Base-by-base conservation (phyloP, 306 rosid species). In the Trichosanthes truncata region DNA sequence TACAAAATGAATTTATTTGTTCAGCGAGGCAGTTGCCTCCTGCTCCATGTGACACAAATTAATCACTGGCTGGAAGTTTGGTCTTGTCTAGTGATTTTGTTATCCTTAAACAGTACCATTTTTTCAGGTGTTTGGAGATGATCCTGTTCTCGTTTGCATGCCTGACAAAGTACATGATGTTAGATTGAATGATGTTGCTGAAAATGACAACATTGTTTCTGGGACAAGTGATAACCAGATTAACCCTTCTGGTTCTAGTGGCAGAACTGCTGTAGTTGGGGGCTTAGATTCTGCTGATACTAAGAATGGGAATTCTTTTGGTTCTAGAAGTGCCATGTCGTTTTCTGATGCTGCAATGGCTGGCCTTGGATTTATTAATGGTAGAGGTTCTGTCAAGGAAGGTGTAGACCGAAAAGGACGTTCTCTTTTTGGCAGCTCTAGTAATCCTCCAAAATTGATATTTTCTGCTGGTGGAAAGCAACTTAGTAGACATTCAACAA, bases 291-390 rank as follows among this genome's bases (percentile, higher is more conserved):
- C 91, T 26, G 63, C 86, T 57, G 98, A 94, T 79, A 87, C 88
- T 77, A 88, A 93, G 83, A 88, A 89, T 77, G 87, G 85, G 76
- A 86, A 79, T 85, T 89, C 92, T 82, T 89, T 93, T 81, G 81
- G 90, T 60, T 88, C 98, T 36, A 89, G 91, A 78, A 93, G 98
- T 78, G 97, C 91, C 62, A 92, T 92, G 98, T 92, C 98, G 62
- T 94, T 94, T 84, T 94, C 97, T 83, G 97, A 96, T 75, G 98
- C 98, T 60, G 96, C 98, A 59, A 94, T 90, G 97, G 93, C 98
- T 74, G 98, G 98, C 35, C 94, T 94, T 84, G 96, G 96, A 77
- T 92, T 93, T 61, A 91, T 87, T 49, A 90, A 89, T 90, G 83
- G 86, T 75, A 89, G 98, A 84, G 98, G 94, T 57, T 61, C 9